Percentiles rank a stretch among this genome's conserved stretches.
phyloP scores from a whole-genome alignment of 1,284 basidiomycete genomes.

The Ganoderma sp. region DNA sequence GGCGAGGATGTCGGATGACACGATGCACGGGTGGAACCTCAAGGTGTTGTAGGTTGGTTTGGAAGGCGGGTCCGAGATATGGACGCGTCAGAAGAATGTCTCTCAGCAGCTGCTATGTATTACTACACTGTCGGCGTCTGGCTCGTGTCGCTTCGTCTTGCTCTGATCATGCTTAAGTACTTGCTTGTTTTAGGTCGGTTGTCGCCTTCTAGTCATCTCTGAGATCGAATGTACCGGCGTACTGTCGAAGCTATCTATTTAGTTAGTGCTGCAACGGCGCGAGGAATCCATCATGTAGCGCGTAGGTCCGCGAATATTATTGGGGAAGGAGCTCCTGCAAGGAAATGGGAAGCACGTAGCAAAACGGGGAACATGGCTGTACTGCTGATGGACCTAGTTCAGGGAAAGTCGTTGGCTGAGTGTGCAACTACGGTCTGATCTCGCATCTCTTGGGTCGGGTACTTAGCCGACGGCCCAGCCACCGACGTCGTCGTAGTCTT shows the following conservation, averaged over 20 bases:
- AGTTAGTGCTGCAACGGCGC: neutral
- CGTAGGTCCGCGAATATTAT: no score
- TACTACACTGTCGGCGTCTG: constrained; percentile 15
- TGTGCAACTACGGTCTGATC: no score
- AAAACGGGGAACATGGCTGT: no score
- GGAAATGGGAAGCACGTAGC: no score
- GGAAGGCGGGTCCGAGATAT: neutral
- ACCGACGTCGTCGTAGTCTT: no score
- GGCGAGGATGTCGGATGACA: constrained; percentile 53
- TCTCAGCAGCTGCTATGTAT: constrained; percentile 9
- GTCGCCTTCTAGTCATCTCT: constrained; percentile 21
- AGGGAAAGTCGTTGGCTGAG: no score
- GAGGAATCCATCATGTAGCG: neutral
- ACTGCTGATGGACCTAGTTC: no score
- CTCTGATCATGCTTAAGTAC: constrained; percentile 25
- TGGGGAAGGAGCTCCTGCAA: no score
- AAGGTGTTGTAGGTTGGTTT: constrained; percentile 63
- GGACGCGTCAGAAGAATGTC: neutral
- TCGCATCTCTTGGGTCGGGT: no score
- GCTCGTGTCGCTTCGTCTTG: constrained; percentile 24
- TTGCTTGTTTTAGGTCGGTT: constrained; percentile 21
- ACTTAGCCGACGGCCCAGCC: no score
- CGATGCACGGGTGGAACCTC: constrained; percentile 72
- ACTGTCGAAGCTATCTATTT: constrained; percentile 23
- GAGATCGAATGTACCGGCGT: constrained; percentile 20